Conservation (phyloP, 2,329 filamentous ascomycete genomes). For the Sordariomycetes sp. region DNA sequence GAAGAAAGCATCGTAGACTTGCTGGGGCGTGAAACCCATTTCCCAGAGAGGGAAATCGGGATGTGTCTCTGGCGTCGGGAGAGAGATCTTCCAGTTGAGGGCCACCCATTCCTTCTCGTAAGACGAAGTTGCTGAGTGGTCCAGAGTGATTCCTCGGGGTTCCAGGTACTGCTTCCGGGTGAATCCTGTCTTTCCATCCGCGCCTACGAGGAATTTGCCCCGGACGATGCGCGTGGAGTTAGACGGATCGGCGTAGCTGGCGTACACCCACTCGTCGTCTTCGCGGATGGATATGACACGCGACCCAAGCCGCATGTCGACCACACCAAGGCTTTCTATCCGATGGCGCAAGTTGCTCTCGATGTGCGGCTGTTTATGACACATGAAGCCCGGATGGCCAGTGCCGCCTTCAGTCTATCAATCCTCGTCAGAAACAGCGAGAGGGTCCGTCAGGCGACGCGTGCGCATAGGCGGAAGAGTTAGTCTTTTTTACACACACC, state of each 20-base stretch:
- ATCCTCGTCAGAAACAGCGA: background rate
- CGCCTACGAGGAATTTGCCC: slow-evolving; percentile 21
- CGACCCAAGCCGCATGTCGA: slow-evolving; percentile 3
- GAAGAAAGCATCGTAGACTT: slow-evolving; percentile 37
- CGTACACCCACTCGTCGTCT: slow-evolving; percentile 17
- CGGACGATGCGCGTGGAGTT: background rate
- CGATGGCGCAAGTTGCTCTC: slow-evolving; percentile 12
- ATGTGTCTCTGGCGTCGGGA: slow-evolving; percentile 32
- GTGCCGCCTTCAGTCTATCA: slow-evolving; percentile 15
- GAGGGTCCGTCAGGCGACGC: background rate
- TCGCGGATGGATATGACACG: slow-evolving; percentile 7
- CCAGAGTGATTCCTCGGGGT: slow-evolving; percentile 23
- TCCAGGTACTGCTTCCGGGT: slow-evolving; percentile 34
- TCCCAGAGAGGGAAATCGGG: slow-evolving; percentile 36
- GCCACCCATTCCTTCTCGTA: slow-evolving; percentile 32
- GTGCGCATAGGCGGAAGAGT: background rate
- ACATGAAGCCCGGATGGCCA: slow-evolving; percentile 14
- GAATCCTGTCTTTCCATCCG: slow-evolving; percentile 35
- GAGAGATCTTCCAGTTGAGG: slow-evolving; percentile 28
- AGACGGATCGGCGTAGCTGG: slow-evolving; percentile 8
- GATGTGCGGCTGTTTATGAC: slow-evolving; percentile 15
- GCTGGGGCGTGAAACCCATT: slow-evolving; percentile 29
- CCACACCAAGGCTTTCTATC: slow-evolving; percentile 10
- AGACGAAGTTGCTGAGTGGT: slow-evolving; percentile 19
- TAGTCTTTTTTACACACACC: slow-evolving; percentile 1